These are phyloP conservation scores for Periglandula ipomoeae DNA, from an alignment of 2,329 filamentous ascomycete species.

Conservation along the genomic window DNA sequence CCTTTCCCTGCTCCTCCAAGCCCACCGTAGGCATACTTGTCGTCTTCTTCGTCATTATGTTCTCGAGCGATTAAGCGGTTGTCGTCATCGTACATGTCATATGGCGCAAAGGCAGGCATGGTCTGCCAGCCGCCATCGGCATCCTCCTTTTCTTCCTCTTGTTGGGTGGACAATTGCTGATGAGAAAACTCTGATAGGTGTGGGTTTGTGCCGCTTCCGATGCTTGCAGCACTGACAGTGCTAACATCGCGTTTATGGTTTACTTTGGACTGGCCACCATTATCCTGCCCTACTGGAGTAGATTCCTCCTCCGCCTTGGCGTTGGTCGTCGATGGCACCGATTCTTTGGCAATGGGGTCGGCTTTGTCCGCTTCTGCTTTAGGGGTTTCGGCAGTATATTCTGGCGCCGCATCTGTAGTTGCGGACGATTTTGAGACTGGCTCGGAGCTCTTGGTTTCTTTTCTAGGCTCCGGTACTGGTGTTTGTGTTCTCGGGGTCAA, in stretches of 20 bases:
- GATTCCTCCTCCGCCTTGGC: not conserved
- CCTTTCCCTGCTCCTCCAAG: constrained; percentile 88
- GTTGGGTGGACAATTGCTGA: constrained; percentile 58
- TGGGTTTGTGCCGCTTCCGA: constrained; percentile 8
- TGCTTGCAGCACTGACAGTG: constrained; percentile 24
- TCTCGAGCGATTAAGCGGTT: constrained; percentile 79
- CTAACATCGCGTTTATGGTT: constrained; percentile 29
- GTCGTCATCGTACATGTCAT: constrained; percentile 94
- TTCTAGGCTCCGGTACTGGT: not conserved
- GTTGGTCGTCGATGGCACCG: not conserved
- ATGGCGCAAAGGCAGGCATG: constrained; percentile 88
- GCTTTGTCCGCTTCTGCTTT: not conserved
- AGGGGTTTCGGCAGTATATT: not conserved
- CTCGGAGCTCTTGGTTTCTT: not conserved
- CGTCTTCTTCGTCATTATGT: constrained; percentile 60
- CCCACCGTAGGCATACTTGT: constrained; percentile 60
- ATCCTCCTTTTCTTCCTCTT: constrained; percentile 39
- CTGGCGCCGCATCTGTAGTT: not conserved
- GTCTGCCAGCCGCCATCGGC: constrained; percentile 76
- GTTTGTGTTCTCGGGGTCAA: constrained; percentile 3
- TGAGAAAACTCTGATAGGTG: constrained; percentile 82
- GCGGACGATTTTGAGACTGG: not conserved
- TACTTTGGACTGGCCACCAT: constrained; percentile 8
- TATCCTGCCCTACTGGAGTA: not conserved
- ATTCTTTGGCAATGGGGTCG: constrained; percentile 2